Evolutionary conservation across 2,329 filamentous ascomycete genomes (phyloP).

Genomic region (Venturia nashicola): DNA sequence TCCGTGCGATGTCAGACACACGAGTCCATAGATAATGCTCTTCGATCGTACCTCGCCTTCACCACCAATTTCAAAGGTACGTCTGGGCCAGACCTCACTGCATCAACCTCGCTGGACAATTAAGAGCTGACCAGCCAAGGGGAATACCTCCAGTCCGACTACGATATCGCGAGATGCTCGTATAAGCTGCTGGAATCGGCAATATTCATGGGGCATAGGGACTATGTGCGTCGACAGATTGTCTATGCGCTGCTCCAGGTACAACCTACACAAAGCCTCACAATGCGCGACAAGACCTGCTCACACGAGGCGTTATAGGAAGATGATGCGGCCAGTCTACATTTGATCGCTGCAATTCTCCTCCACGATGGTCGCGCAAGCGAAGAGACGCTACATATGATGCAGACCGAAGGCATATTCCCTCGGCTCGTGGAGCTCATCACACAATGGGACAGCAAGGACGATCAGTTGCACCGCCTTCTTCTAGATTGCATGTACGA

Average conservation of each 20-base stretch:
- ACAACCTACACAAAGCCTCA: conserved; percentile 25
- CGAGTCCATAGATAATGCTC: conserved; percentile 66
- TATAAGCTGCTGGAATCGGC: conserved; percentile 64
- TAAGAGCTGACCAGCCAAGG: conserved; percentile 31
- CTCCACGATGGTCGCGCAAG: conserved; percentile 74
- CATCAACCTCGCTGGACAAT: background rate
- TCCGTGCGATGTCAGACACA: conserved; percentile 46
- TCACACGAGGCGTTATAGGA: conserved; percentile 43
- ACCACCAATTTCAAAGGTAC: conserved; percentile 58
- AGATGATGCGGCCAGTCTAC: conserved; percentile 68
- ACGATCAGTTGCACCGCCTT: conserved; percentile 52
- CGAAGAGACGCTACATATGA: conserved; percentile 69
- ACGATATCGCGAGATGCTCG: conserved; percentile 70
- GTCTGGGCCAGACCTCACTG: conserved; percentile 8
- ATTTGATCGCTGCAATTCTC: conserved; percentile 71
- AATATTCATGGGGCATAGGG: conserved; percentile 61
- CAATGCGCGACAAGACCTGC: background rate
- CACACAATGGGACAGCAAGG: conserved; percentile 28
- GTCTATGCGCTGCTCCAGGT: conserved; percentile 74
- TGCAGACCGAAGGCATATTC: conserved; percentile 81
- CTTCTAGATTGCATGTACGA: conserved; percentile 87
- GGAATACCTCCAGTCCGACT: conserved; percentile 61
- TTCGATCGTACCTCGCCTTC: conserved; percentile 74
- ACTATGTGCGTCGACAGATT: conserved; percentile 87
- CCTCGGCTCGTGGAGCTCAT: conserved; percentile 73